These are phyloP conservation scores for Penicillium sp. DNA, from an alignment of 2,329 filamentous ascomycete genomes.

Conservation along the genomic window DNA sequence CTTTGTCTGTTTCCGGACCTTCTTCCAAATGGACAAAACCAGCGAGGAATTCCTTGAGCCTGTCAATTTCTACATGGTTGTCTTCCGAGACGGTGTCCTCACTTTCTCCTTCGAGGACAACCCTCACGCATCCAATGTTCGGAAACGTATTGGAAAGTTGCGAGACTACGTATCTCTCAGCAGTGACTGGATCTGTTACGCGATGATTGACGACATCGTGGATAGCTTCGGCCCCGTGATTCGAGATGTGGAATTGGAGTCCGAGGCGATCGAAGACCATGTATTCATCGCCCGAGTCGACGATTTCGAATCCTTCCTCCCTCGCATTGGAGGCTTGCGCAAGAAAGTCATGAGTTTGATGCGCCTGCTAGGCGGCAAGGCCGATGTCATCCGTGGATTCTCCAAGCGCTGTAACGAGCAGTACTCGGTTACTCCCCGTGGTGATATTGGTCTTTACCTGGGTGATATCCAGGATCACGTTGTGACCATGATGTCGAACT, in stretches of 20 bases:
- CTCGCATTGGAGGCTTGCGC: constrained; percentile 82
- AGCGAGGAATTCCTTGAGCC: constrained; percentile 85
- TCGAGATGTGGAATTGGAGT: constrained; percentile 79
- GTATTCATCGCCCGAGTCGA: constrained; percentile 90
- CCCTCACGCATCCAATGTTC: constrained; percentile 81
- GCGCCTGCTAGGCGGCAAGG: constrained; percentile 91
- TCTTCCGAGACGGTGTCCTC: constrained; percentile 91
- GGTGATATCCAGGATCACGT: constrained; percentile 99
- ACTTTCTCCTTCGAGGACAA: constrained; percentile 93
- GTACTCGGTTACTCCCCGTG: constrained; percentile 89
- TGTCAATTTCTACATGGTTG: constrained; percentile 94
- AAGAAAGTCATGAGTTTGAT: constrained; percentile 94
- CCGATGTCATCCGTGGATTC: constrained; percentile 96
- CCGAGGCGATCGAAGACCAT: constrained; percentile 90
- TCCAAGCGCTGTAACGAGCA: constrained; percentile 99
- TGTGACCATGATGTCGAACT: constrained; percentile 97
- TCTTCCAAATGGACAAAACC: constrained; percentile 76
- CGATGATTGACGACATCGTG: constrained; percentile 96
- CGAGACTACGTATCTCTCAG: constrained; percentile 94
- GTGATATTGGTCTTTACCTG: constrained; percentile 94
- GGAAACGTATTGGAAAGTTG: constrained; percentile 85
- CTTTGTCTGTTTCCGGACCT: constrained; percentile 95
- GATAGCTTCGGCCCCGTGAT: constrained; percentile 93
- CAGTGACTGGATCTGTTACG: constrained; percentile 98
- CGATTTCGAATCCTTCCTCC: constrained; percentile 83